Percentiles rank a stretch among this genome's conserved stretches.
Evolutionary conservation across 305 asterid species (phyloP).

Genomic region (Fraxinus xanthoxyloides): DNA sequence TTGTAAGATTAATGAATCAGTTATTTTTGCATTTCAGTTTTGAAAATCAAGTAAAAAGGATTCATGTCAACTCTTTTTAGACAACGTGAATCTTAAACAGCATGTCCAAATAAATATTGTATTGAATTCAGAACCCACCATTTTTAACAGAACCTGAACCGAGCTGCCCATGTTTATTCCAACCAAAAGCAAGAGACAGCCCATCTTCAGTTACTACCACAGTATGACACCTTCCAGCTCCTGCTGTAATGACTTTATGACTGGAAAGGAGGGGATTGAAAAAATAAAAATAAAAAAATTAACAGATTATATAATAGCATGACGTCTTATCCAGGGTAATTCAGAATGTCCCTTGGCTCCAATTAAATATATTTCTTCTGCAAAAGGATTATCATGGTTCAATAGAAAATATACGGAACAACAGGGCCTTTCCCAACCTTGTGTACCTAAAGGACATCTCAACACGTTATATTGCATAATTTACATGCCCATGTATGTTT

Average conservation of each 20-base stretch:
- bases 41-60: not conserved
- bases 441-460: not conserved
- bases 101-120: constrained; percentile 2
- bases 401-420: not conserved
- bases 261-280: constrained; percentile 35
- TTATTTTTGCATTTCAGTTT: not conserved
- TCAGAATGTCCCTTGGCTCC: not conserved
- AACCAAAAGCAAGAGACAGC: constrained; percentile 79
- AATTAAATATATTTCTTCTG: not conserved
- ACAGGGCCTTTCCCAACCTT: not conserved
- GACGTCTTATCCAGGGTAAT: not conserved
- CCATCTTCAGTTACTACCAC: constrained; percentile 87
- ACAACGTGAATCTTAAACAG: not conserved
- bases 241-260: constrained; percentile 67
- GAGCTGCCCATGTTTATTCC: constrained; percentile 94
- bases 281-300: not conserved
- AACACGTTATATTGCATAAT: constrained; percentile 2
- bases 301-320: constrained; percentile 2
- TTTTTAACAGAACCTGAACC: constrained; percentile 79
- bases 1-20: not conserved
- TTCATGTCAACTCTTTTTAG: not conserved
- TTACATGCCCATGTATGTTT: not conserved
- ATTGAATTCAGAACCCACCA: constrained; percentile 44
- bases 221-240: constrained; percentile 83
- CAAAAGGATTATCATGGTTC: not conserved